Percentiles rank a stretch among this genome's conserved stretches.
These are phyloP conservation scores for Megacollybia marginata DNA, from an alignment of 768 basidiomycete species.

Conservation along the genomic window DNA sequence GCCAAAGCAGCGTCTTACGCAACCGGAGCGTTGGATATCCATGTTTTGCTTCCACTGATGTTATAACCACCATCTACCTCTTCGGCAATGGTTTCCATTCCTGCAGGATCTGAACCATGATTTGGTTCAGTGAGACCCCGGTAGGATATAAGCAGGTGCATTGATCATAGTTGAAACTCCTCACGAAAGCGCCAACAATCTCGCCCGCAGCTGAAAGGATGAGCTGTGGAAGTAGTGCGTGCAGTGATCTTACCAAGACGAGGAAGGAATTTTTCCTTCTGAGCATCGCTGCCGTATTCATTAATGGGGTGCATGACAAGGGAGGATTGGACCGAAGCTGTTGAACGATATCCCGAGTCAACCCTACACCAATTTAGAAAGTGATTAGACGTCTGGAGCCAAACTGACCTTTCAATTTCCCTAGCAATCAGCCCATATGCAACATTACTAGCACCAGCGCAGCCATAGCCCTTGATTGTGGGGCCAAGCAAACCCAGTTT, in stretches of 20 bases:
- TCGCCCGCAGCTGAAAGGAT: slow-evolving; percentile 64
- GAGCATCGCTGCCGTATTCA: slow-evolving; percentile 81
- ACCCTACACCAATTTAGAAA: slow-evolving; percentile 42
- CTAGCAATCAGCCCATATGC: slow-evolving; percentile 92
- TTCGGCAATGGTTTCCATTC: slow-evolving; percentile 92
- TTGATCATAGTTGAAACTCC: slow-evolving; percentile 18
- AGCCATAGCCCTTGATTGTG: slow-evolving; percentile 90
- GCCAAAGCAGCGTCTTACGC: slow-evolving; percentile 46
- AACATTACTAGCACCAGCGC: slow-evolving; percentile 86
- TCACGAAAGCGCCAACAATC: slow-evolving; percentile 85
- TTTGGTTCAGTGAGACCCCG: slow-evolving; percentile 95
- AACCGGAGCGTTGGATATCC: slow-evolving; percentile 92
- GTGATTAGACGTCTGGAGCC: background rate
- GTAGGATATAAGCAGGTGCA: background rate
- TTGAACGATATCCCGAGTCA: slow-evolving; percentile 95
- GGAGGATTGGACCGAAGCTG: slow-evolving; percentile 91
- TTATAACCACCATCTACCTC: slow-evolving; percentile 82
- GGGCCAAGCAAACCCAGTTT: slow-evolving; percentile 84
- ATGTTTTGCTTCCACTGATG: slow-evolving; percentile 90
- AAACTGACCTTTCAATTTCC: slow-evolving; percentile 78
- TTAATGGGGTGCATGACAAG: slow-evolving; percentile 94
- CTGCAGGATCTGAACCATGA: slow-evolving; percentile 93
- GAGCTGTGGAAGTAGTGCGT: background rate
- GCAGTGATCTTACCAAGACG: background rate
- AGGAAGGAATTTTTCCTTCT: slow-evolving; percentile 85